phyloP scores from a whole-genome alignment of 1,139 yeast genomes.

The Taphrina confusa region DNA sequence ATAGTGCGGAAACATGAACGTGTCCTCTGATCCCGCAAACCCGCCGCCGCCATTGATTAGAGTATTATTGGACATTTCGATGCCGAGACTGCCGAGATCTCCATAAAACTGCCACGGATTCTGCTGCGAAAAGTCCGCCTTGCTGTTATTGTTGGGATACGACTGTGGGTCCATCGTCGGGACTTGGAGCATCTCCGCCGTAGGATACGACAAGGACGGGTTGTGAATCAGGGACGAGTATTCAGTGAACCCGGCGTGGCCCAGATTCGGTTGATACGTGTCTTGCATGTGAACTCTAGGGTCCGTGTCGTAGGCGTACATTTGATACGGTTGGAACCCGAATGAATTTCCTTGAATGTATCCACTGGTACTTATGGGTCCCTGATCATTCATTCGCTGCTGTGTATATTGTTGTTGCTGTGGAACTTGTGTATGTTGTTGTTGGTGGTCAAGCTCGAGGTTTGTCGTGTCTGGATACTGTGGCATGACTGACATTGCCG shows the following conservation, averaged over 20 bases:
- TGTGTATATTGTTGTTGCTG: not conserved
- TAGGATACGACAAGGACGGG: not conserved
- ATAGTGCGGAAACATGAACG: not conserved
- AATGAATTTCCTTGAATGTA: not conserved
- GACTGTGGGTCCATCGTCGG: constrained; percentile 2
- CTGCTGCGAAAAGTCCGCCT: not conserved
- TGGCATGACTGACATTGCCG: not conserved
- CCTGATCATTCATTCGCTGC: not conserved
- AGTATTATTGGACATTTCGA: not conserved
- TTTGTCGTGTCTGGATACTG: not conserved
- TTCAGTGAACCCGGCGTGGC: not conserved
- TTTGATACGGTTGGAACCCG: not conserved
- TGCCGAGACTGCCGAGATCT: not conserved
- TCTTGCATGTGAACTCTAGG: constrained; percentile 4
- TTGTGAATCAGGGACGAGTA: constrained; percentile 4
- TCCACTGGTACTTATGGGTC: not conserved
- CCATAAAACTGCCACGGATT: constrained; percentile 11
- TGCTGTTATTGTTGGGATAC: not conserved
- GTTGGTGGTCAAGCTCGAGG: not conserved
- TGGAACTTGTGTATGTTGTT: not conserved
- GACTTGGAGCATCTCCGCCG: constrained; percentile 1
- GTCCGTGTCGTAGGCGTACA: not conserved
- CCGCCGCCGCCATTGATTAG: not conserved
- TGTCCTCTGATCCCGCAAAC: not conserved
- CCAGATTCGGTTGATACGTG: constrained; percentile 7